Conservation (phyloP, 345 rosid genomes). For the Nasturtium officinale region DNA sequence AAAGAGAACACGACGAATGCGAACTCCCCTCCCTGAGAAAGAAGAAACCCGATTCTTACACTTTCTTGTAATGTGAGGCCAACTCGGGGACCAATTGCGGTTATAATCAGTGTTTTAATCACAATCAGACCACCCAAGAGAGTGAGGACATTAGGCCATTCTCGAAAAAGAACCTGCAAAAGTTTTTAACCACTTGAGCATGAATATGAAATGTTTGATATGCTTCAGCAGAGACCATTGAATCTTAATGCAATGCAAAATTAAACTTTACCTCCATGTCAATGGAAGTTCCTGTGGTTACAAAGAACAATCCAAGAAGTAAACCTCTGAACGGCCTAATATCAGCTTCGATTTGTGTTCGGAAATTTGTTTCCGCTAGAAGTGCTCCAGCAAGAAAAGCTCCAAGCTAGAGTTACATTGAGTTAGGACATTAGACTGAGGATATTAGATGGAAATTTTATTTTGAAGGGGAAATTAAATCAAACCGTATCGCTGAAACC, state of each 20-base stretch:
- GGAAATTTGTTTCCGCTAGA: constrained; percentile 91
- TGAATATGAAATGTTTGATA: constrained; percentile 12
- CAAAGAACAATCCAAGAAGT: constrained; percentile 94
- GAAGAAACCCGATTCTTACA: constrained; percentile 84
- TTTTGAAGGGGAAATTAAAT: constrained; percentile 10
- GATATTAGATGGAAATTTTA: constrained; percentile 16
- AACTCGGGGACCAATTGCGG: constrained; percentile 90
- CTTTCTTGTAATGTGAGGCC: constrained; percentile 92
- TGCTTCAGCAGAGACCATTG: background rate
- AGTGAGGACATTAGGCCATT: constrained; percentile 93
- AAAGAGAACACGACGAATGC: constrained; percentile 94
- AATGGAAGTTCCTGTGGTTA: constrained; percentile 93
- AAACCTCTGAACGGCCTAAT: constrained; percentile 97
- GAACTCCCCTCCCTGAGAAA: constrained; percentile 98
- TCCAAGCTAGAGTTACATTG: constrained; percentile 66
- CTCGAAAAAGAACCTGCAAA: constrained; percentile 78
- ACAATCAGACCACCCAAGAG: constrained; percentile 86
- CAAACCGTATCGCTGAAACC: constrained; percentile 97
- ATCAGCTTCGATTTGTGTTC: constrained; percentile 98
- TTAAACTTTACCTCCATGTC: constrained; percentile 74
- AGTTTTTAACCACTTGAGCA: constrained; percentile 19
- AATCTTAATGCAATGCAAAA: constrained; percentile 12
- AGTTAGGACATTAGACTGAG: constrained; percentile 8
- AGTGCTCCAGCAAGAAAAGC: constrained; percentile 97
- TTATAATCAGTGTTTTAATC: constrained; percentile 88